Evolutionary conservation across 2,329 filamentous ascomycete genomes (phyloP).

Genomic region (Aspergillus brasiliensis): DNA sequence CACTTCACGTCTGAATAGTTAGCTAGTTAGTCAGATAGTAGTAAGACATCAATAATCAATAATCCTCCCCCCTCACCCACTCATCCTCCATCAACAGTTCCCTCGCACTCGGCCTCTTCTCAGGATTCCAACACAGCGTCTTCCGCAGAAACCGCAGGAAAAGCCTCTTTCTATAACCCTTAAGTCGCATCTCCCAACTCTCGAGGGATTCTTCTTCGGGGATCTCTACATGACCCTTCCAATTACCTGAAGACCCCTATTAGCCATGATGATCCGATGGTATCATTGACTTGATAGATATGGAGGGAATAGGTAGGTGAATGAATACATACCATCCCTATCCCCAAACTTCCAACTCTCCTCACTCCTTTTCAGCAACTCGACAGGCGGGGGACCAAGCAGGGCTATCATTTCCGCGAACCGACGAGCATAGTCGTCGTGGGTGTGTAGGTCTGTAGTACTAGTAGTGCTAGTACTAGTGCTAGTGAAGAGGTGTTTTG

Average conservation of each 20-base stretch:
- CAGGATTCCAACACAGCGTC: conserved; percentile 32
- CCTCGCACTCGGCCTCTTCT: conserved; percentile 25
- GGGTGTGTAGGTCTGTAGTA: conserved; percentile 31
- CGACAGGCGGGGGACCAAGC: conserved; percentile 42
- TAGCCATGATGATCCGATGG: no score
- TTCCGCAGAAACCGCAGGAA: conserved; percentile 33
- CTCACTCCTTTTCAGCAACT: conserved; percentile 30
- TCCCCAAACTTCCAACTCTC: conserved; percentile 39
- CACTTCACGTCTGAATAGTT: no score
- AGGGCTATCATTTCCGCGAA: conserved; percentile 48
- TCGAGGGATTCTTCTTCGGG: conserved; percentile 31
- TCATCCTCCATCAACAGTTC: conserved; percentile 24
- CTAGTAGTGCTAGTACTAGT: conserved; percentile 24
- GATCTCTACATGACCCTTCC: conserved; percentile 25
- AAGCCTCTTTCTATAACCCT: conserved; percentile 21
- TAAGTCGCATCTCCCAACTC: conserved; percentile 25
- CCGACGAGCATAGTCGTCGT: conserved; percentile 40
- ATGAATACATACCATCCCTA: conserved; percentile 28
- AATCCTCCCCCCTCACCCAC: conserved; percentile 18
- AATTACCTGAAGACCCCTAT: conserved; percentile 28
- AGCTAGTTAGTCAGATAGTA: no score
- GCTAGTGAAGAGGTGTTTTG: conserved; percentile 41
- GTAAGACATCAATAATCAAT: neutral
- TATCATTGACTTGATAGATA: no score
- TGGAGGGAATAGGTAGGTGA: no score